Evolutionary conservation across 192 early-diverging fungal genomes (phyloP).

Genomic region (Helicostylum pulchrum): DNA sequence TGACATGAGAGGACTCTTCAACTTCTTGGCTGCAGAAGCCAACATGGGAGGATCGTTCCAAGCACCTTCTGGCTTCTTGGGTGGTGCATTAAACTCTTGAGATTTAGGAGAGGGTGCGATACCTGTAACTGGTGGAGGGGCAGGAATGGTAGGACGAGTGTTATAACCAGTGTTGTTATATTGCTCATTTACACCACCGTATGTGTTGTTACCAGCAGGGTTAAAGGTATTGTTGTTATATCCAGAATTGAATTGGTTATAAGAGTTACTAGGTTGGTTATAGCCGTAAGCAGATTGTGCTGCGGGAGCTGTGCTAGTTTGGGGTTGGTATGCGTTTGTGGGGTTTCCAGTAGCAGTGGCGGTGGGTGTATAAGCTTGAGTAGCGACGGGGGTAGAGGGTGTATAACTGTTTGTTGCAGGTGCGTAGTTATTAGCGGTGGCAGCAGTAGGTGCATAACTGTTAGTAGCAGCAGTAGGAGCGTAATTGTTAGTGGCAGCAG

Average conservation of each 20-base stretch:
- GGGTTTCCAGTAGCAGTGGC: not conserved
- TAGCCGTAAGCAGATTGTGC: not conserved
- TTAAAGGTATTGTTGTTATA: not conserved
- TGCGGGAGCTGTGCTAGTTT: not conserved
- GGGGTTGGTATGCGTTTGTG: constrained; percentile 22
- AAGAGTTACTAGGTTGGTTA: constrained; percentile 3
- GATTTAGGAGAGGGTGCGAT: constrained; percentile 23
- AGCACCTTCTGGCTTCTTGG: constrained; percentile 43
- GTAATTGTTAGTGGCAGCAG: constrained; percentile 25
- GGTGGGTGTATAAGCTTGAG: constrained; percentile 4
- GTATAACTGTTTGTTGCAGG: constrained; percentile 3
- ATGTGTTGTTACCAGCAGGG: not conserved
- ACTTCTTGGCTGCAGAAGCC: constrained; percentile 17
- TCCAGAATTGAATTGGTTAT: not conserved
- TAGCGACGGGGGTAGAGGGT: constrained; percentile 38
- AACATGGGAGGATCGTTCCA: constrained; percentile 60
- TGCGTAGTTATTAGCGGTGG: constrained; percentile 19
- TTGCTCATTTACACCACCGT: not conserved
- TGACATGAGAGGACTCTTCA: constrained; percentile 14
- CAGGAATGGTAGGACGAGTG: constrained; percentile 14
- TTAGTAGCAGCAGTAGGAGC: constrained; percentile 5
- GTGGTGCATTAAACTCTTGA: constrained; percentile 37
- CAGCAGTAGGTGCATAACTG: constrained; percentile 24
- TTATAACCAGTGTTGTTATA: not conserved
- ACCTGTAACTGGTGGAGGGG: constrained; percentile 15